Evolutionary conservation across 164 flowering plant species (phyloP).

Genomic region (Pachysandra terminalis): DNA sequence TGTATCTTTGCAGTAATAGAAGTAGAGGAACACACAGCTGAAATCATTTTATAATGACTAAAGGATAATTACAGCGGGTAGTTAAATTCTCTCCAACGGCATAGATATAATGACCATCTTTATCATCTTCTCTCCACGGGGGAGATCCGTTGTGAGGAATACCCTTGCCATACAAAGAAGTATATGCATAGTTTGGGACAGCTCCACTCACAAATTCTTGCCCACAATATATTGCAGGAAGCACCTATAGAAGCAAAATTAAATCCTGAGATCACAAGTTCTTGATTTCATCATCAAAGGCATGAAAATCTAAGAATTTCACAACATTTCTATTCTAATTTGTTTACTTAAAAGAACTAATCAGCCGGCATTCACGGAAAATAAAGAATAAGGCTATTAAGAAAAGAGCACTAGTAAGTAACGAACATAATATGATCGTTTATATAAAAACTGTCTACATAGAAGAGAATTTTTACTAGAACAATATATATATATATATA

Average conservation of each 20-base stretch:
- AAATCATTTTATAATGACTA: background rate
- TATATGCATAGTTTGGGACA: slow-evolving; percentile 36
- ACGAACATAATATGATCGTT: too few relatives aligned
- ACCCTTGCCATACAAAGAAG: slow-evolving; percentile 47
- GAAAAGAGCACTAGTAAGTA: too few relatives aligned
- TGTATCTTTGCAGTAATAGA: too few relatives aligned
- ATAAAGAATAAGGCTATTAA: too few relatives aligned
- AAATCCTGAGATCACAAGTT: background rate
- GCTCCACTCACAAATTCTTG: slow-evolving; percentile 52
- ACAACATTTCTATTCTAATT: background rate
- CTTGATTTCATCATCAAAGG: background rate
- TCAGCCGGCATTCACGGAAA: background rate
- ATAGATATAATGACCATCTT: slow-evolving; percentile 85
- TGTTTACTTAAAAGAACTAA: too few relatives aligned
- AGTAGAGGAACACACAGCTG: background rate
- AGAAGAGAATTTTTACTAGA: too few relatives aligned
- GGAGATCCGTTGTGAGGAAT: slow-evolving; percentile 63
- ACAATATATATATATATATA: too few relatives aligned
- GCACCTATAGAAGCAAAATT: slow-evolving; percentile 36
- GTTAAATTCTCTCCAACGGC: slow-evolving; percentile 73
- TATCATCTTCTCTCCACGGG: slow-evolving; percentile 87
- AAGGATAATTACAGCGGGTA: slow-evolving; percentile 57
- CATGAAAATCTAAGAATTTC: background rate
- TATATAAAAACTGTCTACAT: too few relatives aligned
- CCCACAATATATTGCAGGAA: slow-evolving; percentile 50